Evolutionary conservation across 2,329 filamentous ascomycete species (phyloP), one percentile per base, ranked within the genome.

Genomic region (Helicocarpus griseus): DNA sequence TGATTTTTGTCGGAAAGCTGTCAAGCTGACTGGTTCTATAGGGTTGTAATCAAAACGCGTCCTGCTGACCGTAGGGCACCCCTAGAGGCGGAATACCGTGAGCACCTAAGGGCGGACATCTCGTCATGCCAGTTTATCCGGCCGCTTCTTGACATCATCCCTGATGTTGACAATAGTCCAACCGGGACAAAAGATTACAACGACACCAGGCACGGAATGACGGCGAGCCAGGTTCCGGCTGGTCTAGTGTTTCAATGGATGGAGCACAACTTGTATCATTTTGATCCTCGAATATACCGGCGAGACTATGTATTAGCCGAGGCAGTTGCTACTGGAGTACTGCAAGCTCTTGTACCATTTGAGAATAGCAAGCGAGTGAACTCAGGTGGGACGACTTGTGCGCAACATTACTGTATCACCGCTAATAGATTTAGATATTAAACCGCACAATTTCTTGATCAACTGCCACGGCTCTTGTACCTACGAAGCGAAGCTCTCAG

Each of bases 181-280:
- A 51, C 49, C 19, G 29, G 40, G 31, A 45, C 40, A 24, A 51
- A 51, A 51, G 29, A 46, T 51, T 36, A 45, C 48, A 39, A 29
- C 40, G 29, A 51, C 49, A 26, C 40, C 49, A 24, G 39, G 39
- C 39, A 51, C 35, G 35, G 35, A 44, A n/a, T n/a, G n/a, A n/a
- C n/a, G n/a, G 46, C 31, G 22, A 22, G 31, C 43, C 49, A 51
- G 28, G 43, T 51, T 51, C 49, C 49, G 8, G 7, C 40, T 13
- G 49, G 49, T 47, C 49, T 51, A 21, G 50, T 52, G 50, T 48
- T 52, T 48, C 50, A 41, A 48, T 52, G 44, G 50, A 52, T 52
- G 44, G 50, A 52, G 22, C 50, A 52, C 50, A 52, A 52, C 43
- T 44, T 52, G 43, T 52, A 52, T 41, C 21, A 52, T 48, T 52